Percentiles rank a stretch among this genome's conserved stretches.
phyloP scores from a whole-genome alignment of 176 grass and related monocot species.

The Hordeum vulgare region DNA sequence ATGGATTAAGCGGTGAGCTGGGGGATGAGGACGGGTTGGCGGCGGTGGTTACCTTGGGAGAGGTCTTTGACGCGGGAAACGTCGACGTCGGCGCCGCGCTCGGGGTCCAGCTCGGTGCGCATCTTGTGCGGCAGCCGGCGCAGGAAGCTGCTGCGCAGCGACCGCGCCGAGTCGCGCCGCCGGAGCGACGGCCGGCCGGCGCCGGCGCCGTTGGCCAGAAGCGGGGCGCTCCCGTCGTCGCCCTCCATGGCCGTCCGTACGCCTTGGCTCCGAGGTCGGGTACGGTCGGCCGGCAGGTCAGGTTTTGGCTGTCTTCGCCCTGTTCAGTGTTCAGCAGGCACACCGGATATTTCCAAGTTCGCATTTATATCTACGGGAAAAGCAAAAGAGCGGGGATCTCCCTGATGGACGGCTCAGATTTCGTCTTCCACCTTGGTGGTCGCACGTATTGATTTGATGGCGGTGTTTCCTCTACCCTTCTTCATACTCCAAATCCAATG shows the following conservation, averaged over 20 bases:
- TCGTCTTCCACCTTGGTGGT: background rate
- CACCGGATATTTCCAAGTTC: background rate
- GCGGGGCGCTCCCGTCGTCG: slow-evolving; percentile 42
- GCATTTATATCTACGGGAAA: background rate
- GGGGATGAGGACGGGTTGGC: too few relatives aligned
- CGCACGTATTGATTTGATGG: background rate
- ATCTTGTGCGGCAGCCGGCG: slow-evolving; percentile 73
- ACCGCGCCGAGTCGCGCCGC: slow-evolving; percentile 51
- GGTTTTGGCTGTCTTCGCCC: background rate
- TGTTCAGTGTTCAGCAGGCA: background rate
- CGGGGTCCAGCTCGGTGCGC: slow-evolving; percentile 50
- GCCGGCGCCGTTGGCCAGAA: slow-evolving; percentile 26
- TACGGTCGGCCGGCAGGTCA: background rate
- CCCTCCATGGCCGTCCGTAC: slow-evolving; percentile 19
- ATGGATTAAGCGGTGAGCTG: background rate
- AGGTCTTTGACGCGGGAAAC: slow-evolving; percentile 61
- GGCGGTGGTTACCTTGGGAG: slow-evolving; percentile 34
- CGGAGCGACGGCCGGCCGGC: slow-evolving; percentile 20
- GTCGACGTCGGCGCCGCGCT: slow-evolving; percentile 49
- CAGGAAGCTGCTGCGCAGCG: slow-evolving; percentile 69
- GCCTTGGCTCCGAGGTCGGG: background rate
- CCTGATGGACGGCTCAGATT: background rate
- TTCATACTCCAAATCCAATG: background rate
- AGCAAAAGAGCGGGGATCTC: background rate
- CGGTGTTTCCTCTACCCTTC: too few relatives aligned